Base-by-base conservation (phyloP, 352 stramenopile species). In the Phytophthora pluvialis region DNA sequence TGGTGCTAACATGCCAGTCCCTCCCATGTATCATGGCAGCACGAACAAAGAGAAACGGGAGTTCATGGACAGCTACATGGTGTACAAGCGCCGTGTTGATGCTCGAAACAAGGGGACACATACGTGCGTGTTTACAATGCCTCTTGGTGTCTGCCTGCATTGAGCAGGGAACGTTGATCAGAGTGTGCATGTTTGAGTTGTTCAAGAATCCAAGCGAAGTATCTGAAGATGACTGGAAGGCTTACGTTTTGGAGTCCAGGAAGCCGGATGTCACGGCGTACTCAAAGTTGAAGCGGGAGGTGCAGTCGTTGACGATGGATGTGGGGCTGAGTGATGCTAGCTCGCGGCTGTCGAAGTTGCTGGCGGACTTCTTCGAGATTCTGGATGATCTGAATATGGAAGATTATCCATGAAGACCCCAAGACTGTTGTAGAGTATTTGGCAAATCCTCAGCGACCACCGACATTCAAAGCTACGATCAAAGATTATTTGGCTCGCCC, bases 61-160 rank as follows among this genome's bases (percentile, higher is more conserved):
- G 0, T 58, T 57, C n/a, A 58, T 51, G 35, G 60, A 68, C 11
- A 62, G 50, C 10, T 68, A 62, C n/a, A 36, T 26, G 0, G 56
- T 67, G 3, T 61, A 67, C 26, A 50, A 49, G 0, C 43, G 60
- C 7, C 52, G 44, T 1, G 50, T 50, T 2, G 61, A 48, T 32
- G 50, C 58, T 0, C 25, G 56, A 3, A 67, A 62, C n/a, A 33
- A 67, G 28, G 28, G 45, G 3, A 52, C 38, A 2, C 44, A 58
- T 12, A 26, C 25, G 2, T 51, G 62, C 28, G 40, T 68, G 13
- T 68, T 68, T 58, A 29, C 45, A 4, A 67, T 67, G 49, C 42
- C 42, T 6, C 15, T 60, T 4, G 52, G 59, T n/a, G n/a, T n/a
- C n/a, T 31, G 59, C 48, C 11, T 67, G 59, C 28, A 60, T 67